Conservation (phyloP, 2,329 filamentous ascomycete species). For the Zopfia rhizophila region DNA sequence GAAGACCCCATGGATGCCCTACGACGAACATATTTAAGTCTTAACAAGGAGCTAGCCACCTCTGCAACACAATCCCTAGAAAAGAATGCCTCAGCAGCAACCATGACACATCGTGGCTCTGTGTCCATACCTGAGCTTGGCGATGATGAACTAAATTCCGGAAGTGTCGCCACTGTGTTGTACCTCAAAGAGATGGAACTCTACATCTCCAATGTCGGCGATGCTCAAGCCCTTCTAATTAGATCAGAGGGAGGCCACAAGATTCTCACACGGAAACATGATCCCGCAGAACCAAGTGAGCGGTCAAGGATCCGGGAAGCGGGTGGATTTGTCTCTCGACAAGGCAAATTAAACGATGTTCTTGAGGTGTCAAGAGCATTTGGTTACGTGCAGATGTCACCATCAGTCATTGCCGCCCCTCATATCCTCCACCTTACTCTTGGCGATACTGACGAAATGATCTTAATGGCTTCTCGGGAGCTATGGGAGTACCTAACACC, state of each 20-base stretch:
- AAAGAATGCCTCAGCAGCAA: slow-evolving; percentile 60
- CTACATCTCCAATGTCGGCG: slow-evolving; percentile 93
- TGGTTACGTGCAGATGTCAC: slow-evolving; percentile 92
- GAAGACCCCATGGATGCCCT: slow-evolving; percentile 87
- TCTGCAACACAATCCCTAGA: slow-evolving; percentile 83
- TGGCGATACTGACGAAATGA: slow-evolving; percentile 90
- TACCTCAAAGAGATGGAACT: slow-evolving; percentile 91
- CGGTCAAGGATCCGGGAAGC: slow-evolving; percentile 91
- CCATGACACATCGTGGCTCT: slow-evolving; percentile 68
- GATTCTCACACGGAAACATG: slow-evolving; percentile 89
- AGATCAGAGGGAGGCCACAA: slow-evolving; percentile 85
- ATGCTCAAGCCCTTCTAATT: slow-evolving; percentile 95
- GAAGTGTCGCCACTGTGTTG: slow-evolving; percentile 89
- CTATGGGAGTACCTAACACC: slow-evolving; percentile 95
- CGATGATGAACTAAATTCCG: slow-evolving; percentile 88
- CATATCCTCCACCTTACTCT: slow-evolving; percentile 82
- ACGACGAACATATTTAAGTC: slow-evolving; percentile 82
- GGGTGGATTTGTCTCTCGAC: slow-evolving; percentile 93
- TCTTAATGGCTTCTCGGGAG: slow-evolving; percentile 89
- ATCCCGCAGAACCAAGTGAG: slow-evolving; percentile 86
- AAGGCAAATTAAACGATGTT: slow-evolving; percentile 90
- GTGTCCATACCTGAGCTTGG: slow-evolving; percentile 82
- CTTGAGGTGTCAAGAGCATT: slow-evolving; percentile 94
- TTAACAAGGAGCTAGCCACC: slow-evolving; percentile 95
- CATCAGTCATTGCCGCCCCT: slow-evolving; percentile 90